These are phyloP conservation scores for Suhomyces pyralidae DNA, from an alignment of 805 yeast species.

Conservation along the genomic window DNA sequence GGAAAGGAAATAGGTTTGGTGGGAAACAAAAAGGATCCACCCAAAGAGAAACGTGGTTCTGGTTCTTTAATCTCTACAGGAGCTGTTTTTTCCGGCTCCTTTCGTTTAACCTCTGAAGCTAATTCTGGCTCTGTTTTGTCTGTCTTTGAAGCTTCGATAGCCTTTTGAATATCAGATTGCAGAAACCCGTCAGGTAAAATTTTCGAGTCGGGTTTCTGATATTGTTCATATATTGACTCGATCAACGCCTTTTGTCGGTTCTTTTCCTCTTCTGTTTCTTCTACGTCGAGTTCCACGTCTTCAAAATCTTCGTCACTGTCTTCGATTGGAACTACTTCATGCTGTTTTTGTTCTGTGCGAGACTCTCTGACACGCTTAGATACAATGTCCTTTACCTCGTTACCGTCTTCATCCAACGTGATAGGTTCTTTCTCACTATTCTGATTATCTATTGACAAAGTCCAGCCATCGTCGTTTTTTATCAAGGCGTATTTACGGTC, in stretches of 20 bases:
- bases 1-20: not conserved
- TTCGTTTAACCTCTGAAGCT: not conserved
- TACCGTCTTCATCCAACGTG: constrained; percentile 43
- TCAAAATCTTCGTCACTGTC: constrained; percentile 14
- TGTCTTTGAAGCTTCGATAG: constrained; percentile 46
- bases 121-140: constrained; percentile 27
- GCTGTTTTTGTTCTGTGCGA: not conserved
- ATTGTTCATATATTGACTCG: constrained; percentile 35
- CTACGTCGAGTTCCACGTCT: constrained; percentile 20
- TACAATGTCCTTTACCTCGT: constrained; percentile 8
- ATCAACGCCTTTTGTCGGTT: constrained; percentile 29
- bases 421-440: constrained; percentile 46
- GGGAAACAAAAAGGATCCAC: constrained; percentile 2
- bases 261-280: constrained; percentile 26
- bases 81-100: not conserved
- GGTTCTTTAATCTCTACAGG: not conserved
- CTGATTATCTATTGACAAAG: constrained; percentile 54
- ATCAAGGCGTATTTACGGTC: constrained; percentile 72
- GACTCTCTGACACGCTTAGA: not conserved
- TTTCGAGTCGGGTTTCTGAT: constrained; percentile 6
- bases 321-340: not conserved
- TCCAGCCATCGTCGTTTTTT: constrained; percentile 81
- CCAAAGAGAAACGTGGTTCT: not conserved
- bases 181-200: constrained; percentile 15
- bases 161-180: constrained; percentile 40